Base-by-base conservation (phyloP, 2,329 filamentous ascomycete genomes). In the Dothidotthia symphoricarpi region DNA sequence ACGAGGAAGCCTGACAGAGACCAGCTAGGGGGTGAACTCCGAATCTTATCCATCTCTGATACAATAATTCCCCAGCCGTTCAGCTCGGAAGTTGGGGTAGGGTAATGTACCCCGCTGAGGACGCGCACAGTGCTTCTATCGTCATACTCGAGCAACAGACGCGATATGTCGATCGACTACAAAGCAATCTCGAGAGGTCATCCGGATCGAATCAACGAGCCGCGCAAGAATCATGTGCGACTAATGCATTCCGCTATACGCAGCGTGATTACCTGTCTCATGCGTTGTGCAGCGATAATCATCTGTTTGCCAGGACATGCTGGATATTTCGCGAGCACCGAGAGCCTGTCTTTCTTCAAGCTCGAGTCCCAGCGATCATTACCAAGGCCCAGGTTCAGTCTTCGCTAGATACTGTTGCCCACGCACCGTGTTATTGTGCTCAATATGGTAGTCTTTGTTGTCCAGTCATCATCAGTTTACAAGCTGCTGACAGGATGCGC, bases 181-280 rank as follows among this genome's bases (percentile, higher is more conserved):
- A 51, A 49, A 36, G 43, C 46, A 51, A 48, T 47, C 45, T 49
- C 48, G 58, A 57, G 43, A 62, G 62, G 63, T 67, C 63, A 67
- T 59, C 59, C 58, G 63, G 32, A 50, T 53, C 61, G 55, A 67
- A 67, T 64, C 62, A 59, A 50, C 39, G 41, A 43, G 47, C 54
- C 35, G 51, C 55, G 58, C 56, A 47, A 43, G 43, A 45, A 61
- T 67, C 63, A 66, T 61, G 62, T 66, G 63, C 61, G 39, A 63
- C 62, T 33, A 34, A 39, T 45, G 38, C 41, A 37, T 41, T 45
- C 49, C 38, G 43, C 50, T 50, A 31, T 36, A 55, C 55, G 53
- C 60, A 46, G 57, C 58, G 50, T 65, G 57, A 65, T 58, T 46
- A 41, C 53, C 43, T 57, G 59, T 66, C 64, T 66, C 62, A 64